A percentile compares a stretch with the other conserved stretches of the same genome.
Conservation (phyloP, 495 filamentous ascomycete genomes). For the Penicillium samsonianum region DNA sequence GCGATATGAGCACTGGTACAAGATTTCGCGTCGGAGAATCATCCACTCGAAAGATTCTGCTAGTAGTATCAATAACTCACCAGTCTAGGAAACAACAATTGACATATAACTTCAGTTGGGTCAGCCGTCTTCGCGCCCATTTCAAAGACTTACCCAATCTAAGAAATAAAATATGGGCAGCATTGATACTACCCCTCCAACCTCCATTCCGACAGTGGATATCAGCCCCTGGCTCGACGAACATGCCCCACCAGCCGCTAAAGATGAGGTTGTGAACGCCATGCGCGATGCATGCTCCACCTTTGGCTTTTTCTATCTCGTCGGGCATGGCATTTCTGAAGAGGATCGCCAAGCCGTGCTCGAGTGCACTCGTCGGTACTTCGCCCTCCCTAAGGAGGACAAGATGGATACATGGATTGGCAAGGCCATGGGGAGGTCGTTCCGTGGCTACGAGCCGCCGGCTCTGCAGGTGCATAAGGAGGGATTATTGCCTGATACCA, state of each 20-base stretch:
- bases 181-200: not conserved
- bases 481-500: conserved; percentile 16
- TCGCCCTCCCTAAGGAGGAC: conserved; percentile 9
- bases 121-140: not conserved
- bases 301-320: conserved; percentile 19
- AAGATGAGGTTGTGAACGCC: conserved; percentile 11
- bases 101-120: not conserved
- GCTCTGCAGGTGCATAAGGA: conserved; percentile 13
- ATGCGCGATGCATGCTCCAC: conserved; percentile 18
- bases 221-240: conserved; percentile 18
- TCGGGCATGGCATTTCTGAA: conserved; percentile 15
- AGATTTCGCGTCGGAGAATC: no score
- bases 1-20: no score
- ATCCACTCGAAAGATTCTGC: no score
- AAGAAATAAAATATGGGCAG: not conserved
- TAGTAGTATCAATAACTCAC: no score
- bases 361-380: conserved; percentile 14
- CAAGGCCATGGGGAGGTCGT: conserved; percentile 14
- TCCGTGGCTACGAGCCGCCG: conserved; percentile 18
- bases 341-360: conserved; percentile 9
- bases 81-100: no score
- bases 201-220: conserved; percentile 16
- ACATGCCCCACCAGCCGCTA: not conserved
- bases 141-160: not conserved
- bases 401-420: conserved; percentile 18